Evolutionary conservation across 257 asterid species (phyloP), one percentile per base, ranked within the genome.

Genomic region (Salvia splendens): DNA sequence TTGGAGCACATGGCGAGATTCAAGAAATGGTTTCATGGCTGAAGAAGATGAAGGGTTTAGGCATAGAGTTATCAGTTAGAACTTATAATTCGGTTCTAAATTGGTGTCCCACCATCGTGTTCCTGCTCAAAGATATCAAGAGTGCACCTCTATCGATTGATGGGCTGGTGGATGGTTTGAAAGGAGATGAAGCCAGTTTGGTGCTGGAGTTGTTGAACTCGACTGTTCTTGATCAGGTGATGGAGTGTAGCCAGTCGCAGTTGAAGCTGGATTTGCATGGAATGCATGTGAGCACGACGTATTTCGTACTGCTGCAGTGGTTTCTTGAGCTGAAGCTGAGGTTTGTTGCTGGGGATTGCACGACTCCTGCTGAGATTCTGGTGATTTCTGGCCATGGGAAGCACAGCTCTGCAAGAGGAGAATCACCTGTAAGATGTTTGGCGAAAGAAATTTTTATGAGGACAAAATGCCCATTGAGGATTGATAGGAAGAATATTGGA

Each of bases 231-330:
- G 85, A 85, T 66, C 78, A 80, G 72, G 83, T 70, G 24, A 80
- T 81, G 84, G 85, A 77, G 73, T 83, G 92, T 86, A 75, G 71
- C 12, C 69, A 83, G 17, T 74, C 77, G 4, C 91, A 78, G 78
- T 43, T 86, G 90, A 90, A 85, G 84, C 71, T 90, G 84, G 96
- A 93, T 79, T 73, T 90, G 87, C 99, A 93, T 10, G 97, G 96
- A 43, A 83, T 89, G 97, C 99, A 93, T 81, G 68, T 82, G 78
- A 76, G 82, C 40, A 61, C 84, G 17, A 83, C 95, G 3, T 93
- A 83, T 80, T 53, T 93, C 87, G 70, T 90, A 10, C 73, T 93
- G 82, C 83, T 93, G 57, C 95, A 80, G 52, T 93, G 95, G 96
- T 81, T 93, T 71, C 73, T 69, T 43, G 85, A 84, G 80, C 72